A percentile compares a stretch with the other conserved stretches of the same genome.
Evolutionary conservation across 164 flowering plant genomes (phyloP).

Genomic region (Berberis vulgaris): DNA sequence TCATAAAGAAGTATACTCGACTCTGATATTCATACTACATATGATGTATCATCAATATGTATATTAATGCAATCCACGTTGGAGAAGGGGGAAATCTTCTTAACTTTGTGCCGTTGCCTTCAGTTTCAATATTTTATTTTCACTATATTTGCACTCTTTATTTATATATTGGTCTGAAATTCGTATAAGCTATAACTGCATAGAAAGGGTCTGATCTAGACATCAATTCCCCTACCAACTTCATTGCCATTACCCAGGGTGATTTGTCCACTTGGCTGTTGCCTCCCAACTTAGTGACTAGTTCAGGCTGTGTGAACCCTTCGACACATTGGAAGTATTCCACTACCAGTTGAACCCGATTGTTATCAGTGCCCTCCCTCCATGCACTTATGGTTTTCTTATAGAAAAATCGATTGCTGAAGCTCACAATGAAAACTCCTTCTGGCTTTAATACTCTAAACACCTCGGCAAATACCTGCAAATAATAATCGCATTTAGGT

Average conservation of each 20-base stretch:
- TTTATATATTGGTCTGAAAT: constrained; percentile 49
- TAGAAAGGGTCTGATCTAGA: constrained; percentile 75
- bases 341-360: constrained; percentile 30
- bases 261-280: constrained; percentile 17
- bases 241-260: constrained; percentile 52
- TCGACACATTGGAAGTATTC: constrained; percentile 68
- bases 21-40: too few species aligned
- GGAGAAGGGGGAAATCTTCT: too few species aligned
- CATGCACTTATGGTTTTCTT: constrained; percentile 67
- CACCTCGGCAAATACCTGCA: constrained; percentile 10
- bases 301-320: constrained; percentile 63
- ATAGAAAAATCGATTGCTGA: constrained; percentile 70
- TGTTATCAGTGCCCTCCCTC: constrained; percentile 66
- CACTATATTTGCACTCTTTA: constrained; percentile 1
- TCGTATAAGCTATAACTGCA: constrained; percentile 65
- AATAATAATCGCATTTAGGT: not conserved
- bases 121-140: too few species aligned
- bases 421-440: constrained; percentile 73
- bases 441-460: constrained; percentile 50
- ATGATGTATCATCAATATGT: too few species aligned
- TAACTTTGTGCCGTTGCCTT: too few species aligned
- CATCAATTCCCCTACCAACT: constrained; percentile 26
- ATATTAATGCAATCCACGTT: too few species aligned
- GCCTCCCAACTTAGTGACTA: constrained; percentile 32
- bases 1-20: too few species aligned